Evolutionary conservation across 129 eudicot genomes (phyloP), one percentile per base, ranked within the genome.

Genomic region (Scalesia atractyloides): DNA sequence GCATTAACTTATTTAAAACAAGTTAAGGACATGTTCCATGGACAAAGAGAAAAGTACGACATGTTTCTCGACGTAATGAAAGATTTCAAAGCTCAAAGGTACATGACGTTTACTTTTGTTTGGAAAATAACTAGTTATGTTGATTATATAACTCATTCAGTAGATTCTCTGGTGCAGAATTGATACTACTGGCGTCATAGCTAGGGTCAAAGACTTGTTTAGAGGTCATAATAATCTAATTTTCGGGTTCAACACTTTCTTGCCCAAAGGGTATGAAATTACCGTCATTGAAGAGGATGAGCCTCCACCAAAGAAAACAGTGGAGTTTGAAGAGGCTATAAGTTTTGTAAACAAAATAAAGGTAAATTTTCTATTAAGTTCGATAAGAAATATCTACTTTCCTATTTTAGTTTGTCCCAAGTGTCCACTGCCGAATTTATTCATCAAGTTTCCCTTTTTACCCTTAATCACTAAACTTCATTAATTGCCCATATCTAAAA

Each of bases 71-170:
- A 90, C 48, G 94, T 90, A 34, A 90, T 90, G 96, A 90, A 90
- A 75, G 93, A 90, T 79, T 90, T 90, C 58, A 94, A 94, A 82
- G 99, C 99, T 69, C 97, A 90, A 86, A 86, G 91, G 98, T 94
- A 79, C 11, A 16, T 59, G 44, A 56, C 52, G 59, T 68, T 61
- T 67, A 59, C 15, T 1, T 34, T 48, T 63, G 12, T 11, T 19
- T 46, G 26, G 46, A 4, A 44, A 75, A 53, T 24, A 36, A 33
- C 12, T 46, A 19, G 64, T 64, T 18, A 57, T 26, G 59, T 22
- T 30, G 66, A 46, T 46, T 47, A 17, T 63, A 14, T 48, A 41
- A 64, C 53, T 73, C 12, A 22, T 47, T 4, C 13, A 7, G 3
- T 69, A 24, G 34, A 46, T 64, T 69, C 24, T 74, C 36, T 79